Evolutionary conservation across 768 basidiomycete genomes (phyloP), one percentile per base, ranked within the genome.

Genomic region (Hydnomerulius pinastri): DNA sequence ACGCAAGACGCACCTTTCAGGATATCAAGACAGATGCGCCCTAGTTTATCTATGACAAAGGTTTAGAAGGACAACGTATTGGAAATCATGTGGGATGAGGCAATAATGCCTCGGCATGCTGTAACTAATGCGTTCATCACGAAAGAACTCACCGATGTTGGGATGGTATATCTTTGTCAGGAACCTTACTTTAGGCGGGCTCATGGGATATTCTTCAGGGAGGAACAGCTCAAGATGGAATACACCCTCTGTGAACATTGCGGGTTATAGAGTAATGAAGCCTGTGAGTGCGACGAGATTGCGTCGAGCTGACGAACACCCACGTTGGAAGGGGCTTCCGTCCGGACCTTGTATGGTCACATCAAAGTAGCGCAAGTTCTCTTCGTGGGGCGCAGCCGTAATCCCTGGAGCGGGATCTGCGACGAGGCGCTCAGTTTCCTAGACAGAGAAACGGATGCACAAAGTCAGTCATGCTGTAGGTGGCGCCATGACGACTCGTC

Each of bases 201-300:
- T 90, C 97, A 99, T 99, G 1, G 97, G 97, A 73, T 99, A 99
- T 70, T 98, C 97, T 71, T 98, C 97, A 4, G 97, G 97, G 23
- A 99, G 77, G 75, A 98, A 99, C 37, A 99, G 77, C 71, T 99
- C 97, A n/a, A 98, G 80, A 61, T 86, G 89, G 76, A 98, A 98
- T 17, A 90, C 77, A 18, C 96, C 97, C 60, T 87, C 95, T 97
- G 51, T 32, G n/a, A n/a, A n/a, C n/a, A n/a, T n/a, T n/a, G n/a
- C n/a, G n/a, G n/a, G n/a, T n/a, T 24, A 17, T n/a, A n/a, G n/a
- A n/a, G n/a, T n/a, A 13, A 15, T 4, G 15, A 46, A 18, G 28
- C 25, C 23, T 18, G 21, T 4, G 17, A 18, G 30, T 33, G 13
- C 33, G 62, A 38, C 44, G 35, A 29, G 40, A 56, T 29, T 46